Percentiles rank a stretch among this genome's conserved stretches.
Evolutionary conservation across 2,329 filamentous ascomycete species (phyloP).

Genomic region (Pseudogymnoascus sp.): DNA sequence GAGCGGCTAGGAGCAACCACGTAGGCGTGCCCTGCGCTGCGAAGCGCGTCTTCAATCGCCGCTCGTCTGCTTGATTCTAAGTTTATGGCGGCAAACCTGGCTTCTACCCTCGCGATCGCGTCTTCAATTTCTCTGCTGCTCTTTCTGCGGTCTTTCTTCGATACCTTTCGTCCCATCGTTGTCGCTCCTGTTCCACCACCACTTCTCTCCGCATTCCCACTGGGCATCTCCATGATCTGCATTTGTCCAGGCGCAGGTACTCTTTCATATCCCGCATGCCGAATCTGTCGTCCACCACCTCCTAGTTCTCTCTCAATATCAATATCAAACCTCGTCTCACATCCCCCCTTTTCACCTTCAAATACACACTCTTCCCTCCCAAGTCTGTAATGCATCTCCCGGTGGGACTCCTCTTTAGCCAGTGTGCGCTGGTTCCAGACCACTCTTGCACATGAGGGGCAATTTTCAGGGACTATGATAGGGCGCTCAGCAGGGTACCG

Average conservation of each 20-base stretch:
- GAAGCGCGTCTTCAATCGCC: not conserved
- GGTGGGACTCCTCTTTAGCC: not conserved
- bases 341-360: not conserved
- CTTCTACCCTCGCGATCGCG: slow-evolving; percentile 2
- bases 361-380: not conserved
- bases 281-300: not conserved
- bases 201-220: not conserved
- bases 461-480: slow-evolving; percentile 21
- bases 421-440: slow-evolving; percentile 24
- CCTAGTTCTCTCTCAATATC: not conserved
- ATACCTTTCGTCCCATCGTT: not conserved
- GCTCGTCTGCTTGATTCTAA: not conserved
- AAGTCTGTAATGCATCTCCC: not conserved
- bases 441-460: slow-evolving; percentile 26
- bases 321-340: slow-evolving; percentile 6
- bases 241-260: not conserved
- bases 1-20: not conserved
- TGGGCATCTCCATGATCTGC: not conserved
- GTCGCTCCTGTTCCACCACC: not conserved
- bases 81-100: not conserved
- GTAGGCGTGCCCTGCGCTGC: not conserved
- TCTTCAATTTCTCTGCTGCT: slow-evolving; percentile 6
- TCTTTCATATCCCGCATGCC: not conserved
- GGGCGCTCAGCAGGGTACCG: slow-evolving; percentile 23
- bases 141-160: not conserved